Evolutionary conservation across 2,329 filamentous ascomycete genomes (phyloP).

Genomic region (Lachnellula subtilissima): DNA sequence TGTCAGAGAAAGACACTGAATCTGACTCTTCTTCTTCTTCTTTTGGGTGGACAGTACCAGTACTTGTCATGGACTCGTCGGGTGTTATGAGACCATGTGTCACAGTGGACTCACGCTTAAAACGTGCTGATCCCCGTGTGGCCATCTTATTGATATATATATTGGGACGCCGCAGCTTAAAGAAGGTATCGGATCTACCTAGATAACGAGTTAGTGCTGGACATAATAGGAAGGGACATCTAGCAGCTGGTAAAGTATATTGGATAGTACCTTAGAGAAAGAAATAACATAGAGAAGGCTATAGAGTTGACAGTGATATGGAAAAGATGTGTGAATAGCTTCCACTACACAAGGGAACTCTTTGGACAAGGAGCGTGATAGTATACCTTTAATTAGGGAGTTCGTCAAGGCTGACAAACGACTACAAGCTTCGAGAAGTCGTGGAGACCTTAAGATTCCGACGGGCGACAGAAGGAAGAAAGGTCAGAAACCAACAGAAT

Average conservation of each 20-base stretch:
- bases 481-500: background rate
- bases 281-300: background rate
- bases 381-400: background rate
- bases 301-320: background rate
- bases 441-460: no score
- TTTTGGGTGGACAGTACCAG: slow-evolving; percentile 8
- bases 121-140: background rate
- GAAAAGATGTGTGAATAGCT: background rate
- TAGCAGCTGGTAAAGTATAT: background rate
- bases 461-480: background rate
- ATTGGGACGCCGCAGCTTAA: background rate
- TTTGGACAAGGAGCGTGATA: background rate
- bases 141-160: background rate
- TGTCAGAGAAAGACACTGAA: slow-evolving; percentile 4
- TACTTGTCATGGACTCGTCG: slow-evolving; percentile 7
- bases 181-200: background rate
- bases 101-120: slow-evolving; percentile 15
- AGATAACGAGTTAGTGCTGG: background rate
- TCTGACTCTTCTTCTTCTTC: slow-evolving; percentile 8
- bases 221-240: background rate
- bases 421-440: background rate
- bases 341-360: background rate
- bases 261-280: background rate
- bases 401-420: background rate
- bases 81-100: slow-evolving; percentile 12